These are phyloP conservation scores for Parachaetomium inaequale DNA, from an alignment of 495 filamentous ascomycete species.

Conservation along the genomic window DNA sequence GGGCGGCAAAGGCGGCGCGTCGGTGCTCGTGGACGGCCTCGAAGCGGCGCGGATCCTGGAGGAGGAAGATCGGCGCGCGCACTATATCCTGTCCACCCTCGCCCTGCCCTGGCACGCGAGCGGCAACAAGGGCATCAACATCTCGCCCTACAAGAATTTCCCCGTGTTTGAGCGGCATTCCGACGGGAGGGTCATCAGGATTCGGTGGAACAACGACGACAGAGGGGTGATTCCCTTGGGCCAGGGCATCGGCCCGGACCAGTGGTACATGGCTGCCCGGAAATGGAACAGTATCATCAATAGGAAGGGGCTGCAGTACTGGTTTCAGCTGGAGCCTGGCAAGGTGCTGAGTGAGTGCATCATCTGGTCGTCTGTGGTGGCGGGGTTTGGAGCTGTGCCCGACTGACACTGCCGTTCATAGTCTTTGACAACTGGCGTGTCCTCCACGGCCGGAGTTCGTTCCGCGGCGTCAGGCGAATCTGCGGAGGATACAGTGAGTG, in stretches of 20 bases:
- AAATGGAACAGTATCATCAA: slow-evolving; percentile 61
- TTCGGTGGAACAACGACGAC: slow-evolving; percentile 93
- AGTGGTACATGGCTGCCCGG: slow-evolving; percentile 74
- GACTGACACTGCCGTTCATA: slow-evolving; percentile 26
- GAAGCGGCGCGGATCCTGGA: slow-evolving; percentile 57
- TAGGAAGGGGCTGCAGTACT: slow-evolving; percentile 55
- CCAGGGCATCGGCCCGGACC: slow-evolving; percentile 35
- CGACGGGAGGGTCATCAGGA: slow-evolving; percentile 48
- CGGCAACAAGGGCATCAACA: slow-evolving; percentile 76
- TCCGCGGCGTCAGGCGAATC: slow-evolving; percentile 78
- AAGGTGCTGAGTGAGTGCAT: slow-evolving; percentile 61
- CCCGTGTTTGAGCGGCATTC: slow-evolving; percentile 62
- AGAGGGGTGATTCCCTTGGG: slow-evolving; percentile 56
- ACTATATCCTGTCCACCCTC: slow-evolving; percentile 47
- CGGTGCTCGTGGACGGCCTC: slow-evolving; percentile 81
- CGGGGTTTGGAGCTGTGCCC: neutral
- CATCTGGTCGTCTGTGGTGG: neutral
- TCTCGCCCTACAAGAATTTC: slow-evolving; percentile 60
- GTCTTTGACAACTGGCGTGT: slow-evolving; percentile 97
- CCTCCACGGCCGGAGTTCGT: slow-evolving; percentile 76
- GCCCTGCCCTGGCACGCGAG: slow-evolving; percentile 71
- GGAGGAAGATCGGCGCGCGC: slow-evolving; percentile 47
- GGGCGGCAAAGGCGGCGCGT: slow-evolving; percentile 50
- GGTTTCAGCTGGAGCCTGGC: slow-evolving; percentile 76
- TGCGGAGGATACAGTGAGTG: slow-evolving; percentile 83